Evolutionary conservation across 345 rosid species (phyloP).

Genomic region (Kandelia obovata): DNA sequence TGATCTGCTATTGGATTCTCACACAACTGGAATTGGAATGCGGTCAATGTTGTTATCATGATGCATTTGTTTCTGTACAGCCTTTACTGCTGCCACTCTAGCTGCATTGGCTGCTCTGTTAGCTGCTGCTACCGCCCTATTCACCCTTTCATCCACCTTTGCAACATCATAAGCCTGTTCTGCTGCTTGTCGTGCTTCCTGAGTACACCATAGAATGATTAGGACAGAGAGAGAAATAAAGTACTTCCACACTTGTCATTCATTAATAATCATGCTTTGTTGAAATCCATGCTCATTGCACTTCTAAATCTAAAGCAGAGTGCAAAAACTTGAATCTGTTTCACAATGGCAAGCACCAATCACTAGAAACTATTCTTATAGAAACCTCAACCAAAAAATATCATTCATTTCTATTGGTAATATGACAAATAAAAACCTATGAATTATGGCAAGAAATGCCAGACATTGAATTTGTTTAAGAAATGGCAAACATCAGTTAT

Average conservation of each 20-base stretch:
- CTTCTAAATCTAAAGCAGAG: background rate
- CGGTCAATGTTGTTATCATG: constrained; percentile 38
- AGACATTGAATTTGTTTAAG: no score
- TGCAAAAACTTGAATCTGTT: no score
- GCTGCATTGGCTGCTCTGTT: constrained; percentile 90
- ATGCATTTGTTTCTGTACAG: constrained; percentile 72
- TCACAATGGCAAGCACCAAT: no score
- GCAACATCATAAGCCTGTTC: constrained; percentile 81
- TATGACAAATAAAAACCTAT: background rate
- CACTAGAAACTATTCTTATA: no score
- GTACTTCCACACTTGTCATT: no score
- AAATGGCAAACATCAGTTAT: no score
- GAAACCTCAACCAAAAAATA: no score
- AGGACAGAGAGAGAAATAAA: background rate
- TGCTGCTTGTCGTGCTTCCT: constrained; percentile 86
- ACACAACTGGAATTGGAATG: constrained; percentile 50
- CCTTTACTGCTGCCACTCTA: constrained; percentile 77
- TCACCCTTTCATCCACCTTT: constrained; percentile 92
- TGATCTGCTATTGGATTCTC: constrained; percentile 14
- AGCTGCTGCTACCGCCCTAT: constrained; percentile 76
- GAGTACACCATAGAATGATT: constrained; percentile 16
- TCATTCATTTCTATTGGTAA: background rate
- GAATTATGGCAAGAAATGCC: background rate
- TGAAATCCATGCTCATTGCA: no score
- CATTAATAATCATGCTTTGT: no score